These are phyloP conservation scores for Cinnamomum micranthum DNA, from an alignment of 164 flowering plant genomes.

Conservation along the genomic window DNA sequence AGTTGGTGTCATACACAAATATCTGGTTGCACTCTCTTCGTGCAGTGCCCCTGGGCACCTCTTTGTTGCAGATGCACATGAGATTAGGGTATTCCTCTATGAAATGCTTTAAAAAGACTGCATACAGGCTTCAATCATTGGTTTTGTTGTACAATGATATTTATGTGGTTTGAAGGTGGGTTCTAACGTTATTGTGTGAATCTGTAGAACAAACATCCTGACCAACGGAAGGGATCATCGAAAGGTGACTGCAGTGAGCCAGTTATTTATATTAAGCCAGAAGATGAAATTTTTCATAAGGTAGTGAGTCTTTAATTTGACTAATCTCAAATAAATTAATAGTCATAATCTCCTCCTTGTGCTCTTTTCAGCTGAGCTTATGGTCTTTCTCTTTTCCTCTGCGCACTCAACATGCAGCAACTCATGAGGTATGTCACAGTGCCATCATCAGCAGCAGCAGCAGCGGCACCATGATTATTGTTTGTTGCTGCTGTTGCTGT, in stretches of 20 bases:
- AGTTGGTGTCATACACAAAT: too few relatives aligned
- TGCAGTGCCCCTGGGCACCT: too few relatives aligned
- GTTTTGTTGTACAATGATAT: neutral
- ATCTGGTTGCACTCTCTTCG: too few relatives aligned
- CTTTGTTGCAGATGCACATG: too few relatives aligned
- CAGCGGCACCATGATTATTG: neutral
- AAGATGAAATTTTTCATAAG: conserved; percentile 89
- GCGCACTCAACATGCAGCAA: conserved; percentile 32
- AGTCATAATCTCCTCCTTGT: neutral
- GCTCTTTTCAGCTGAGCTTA: conserved; percentile 57
- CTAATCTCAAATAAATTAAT: neutral
- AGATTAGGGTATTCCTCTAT: too few relatives aligned
- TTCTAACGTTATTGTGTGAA: neutral
- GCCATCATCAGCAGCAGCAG: neutral
- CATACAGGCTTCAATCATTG: neutral
- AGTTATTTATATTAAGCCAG: conserved; percentile 58
- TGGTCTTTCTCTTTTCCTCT: conserved; percentile 74
- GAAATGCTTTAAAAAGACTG: too few relatives aligned
- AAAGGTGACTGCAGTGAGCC: conserved; percentile 33
- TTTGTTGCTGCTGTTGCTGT: too few relatives aligned
- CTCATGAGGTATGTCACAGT: conserved; percentile 52
- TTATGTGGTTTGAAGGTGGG: neutral
- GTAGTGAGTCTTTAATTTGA: conserved; percentile 27
- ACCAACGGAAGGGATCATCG: conserved; percentile 22
- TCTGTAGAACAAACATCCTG: conserved; percentile 41